phyloP scores from a whole-genome alignment of 2,329 filamentous ascomycete genomes.

The Didymella pinodella region DNA sequence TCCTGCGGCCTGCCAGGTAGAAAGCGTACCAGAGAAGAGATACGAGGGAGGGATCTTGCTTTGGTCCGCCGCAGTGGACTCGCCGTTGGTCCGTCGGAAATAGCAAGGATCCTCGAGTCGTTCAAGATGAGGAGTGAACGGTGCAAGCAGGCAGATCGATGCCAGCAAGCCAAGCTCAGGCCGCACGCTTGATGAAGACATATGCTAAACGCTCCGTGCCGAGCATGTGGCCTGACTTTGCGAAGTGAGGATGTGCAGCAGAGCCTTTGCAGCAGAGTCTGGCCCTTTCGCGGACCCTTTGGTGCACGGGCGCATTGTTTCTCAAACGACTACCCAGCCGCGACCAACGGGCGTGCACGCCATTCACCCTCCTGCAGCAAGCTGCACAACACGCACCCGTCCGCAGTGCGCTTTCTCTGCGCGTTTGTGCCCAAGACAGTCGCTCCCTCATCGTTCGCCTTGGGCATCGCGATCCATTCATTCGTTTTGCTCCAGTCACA shows the following conservation, averaged over 20 bases:
- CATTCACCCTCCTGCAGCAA: constrained; percentile 19
- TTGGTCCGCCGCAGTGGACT: constrained; percentile 1
- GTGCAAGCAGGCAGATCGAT: constrained; percentile 2
- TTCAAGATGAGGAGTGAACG: constrained; percentile 1
- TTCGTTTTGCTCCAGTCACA: constrained; percentile 13
- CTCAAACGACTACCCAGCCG: constrained; percentile 18
- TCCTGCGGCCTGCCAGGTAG: neutral
- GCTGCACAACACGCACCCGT: constrained; percentile 20
- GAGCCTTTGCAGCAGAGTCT: constrained; percentile 17
- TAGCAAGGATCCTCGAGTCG: constrained; percentile 5
- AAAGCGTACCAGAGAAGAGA: constrained; percentile 7
- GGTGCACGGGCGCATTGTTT: constrained; percentile 11
- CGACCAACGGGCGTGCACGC: constrained; percentile 14
- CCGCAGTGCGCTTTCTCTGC: constrained; percentile 16
- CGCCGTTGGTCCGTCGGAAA: constrained; percentile 10
- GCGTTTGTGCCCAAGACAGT: constrained; percentile 15
- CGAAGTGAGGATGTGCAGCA: constrained; percentile 25
- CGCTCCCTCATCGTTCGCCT: constrained; percentile 11
- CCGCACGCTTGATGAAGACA: neutral
- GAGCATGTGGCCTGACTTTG: constrained; percentile 11
- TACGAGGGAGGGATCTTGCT: constrained; percentile 9
- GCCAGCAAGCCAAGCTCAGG: constrained; percentile 7
- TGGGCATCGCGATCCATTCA: constrained; percentile 7
- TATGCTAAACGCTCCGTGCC: neutral
- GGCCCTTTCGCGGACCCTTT: constrained; percentile 16